A percentile compares a stretch with the other conserved stretches of the same genome.
Conservation (phyloP, 1,284 basidiomycete genomes). For the Paramarasmius palmivorus region DNA sequence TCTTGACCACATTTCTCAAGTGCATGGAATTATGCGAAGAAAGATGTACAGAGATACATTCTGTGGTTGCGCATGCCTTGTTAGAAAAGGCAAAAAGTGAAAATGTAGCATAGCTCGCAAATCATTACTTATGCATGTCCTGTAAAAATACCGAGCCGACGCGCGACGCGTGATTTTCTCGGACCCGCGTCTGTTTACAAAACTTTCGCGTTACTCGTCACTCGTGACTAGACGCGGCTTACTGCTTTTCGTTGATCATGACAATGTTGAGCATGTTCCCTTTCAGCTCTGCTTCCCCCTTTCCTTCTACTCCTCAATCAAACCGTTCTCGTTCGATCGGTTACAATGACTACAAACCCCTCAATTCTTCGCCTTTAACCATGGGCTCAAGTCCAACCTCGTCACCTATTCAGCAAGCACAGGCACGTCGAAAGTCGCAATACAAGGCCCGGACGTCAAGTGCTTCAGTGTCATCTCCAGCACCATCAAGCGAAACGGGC, state of each 20-base stretch:
- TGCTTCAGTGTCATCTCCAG: slow-evolving; percentile 21
- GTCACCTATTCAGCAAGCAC: slow-evolving; percentile 40
- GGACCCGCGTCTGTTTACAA: no score
- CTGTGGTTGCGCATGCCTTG: slow-evolving; percentile 69
- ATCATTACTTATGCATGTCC: not conserved
- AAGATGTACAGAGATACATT: slow-evolving; percentile 72
- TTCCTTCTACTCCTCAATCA: slow-evolving; percentile 11
- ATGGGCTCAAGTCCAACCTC: slow-evolving; percentile 32
- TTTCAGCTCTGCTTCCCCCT: slow-evolving; percentile 6
- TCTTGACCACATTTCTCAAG: slow-evolving; percentile 34
- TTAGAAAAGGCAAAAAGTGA: slow-evolving; percentile 35
- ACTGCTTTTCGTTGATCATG: no score
- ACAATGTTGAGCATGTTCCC: slow-evolving; percentile 4
- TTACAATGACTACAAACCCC: slow-evolving; percentile 33
- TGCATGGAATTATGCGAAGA: slow-evolving; percentile 68
- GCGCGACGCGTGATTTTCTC: no score
- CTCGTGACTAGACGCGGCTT: no score
- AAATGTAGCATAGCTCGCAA: not conserved
- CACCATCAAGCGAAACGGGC: slow-evolving; percentile 22
- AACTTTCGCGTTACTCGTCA: no score
- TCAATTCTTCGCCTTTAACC: slow-evolving; percentile 50
- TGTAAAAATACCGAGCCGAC: no score
- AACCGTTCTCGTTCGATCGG: slow-evolving; percentile 7
- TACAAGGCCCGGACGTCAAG: slow-evolving; percentile 38
- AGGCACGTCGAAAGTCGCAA: slow-evolving; percentile 45